Evolutionary conservation across 768 basidiomycete species (phyloP).

Genomic region (Epithele typhae): DNA sequence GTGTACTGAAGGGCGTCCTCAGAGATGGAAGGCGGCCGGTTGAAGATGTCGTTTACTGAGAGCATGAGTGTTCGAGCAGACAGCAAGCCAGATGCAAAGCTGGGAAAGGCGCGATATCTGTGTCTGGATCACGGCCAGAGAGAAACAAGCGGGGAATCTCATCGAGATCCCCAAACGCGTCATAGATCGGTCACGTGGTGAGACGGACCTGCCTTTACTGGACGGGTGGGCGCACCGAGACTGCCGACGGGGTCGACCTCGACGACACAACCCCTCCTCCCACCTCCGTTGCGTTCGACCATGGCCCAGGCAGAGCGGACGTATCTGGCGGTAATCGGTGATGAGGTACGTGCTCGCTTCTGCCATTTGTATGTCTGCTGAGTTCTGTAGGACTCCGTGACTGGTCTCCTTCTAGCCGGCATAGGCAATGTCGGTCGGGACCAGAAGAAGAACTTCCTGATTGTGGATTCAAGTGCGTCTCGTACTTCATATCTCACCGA

Average conservation of each 20-base stretch:
- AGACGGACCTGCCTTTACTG: slow-evolving; percentile 9
- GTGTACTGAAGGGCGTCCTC: slow-evolving; percentile 83
- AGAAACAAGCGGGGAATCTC: not conserved
- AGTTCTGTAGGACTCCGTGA: slow-evolving; percentile 81
- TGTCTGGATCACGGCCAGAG: too few species aligned
- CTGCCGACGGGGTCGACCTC: not conserved
- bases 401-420: slow-evolving; percentile 91
- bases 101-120: too few species aligned
- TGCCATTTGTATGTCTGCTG: not conserved
- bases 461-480: slow-evolving; percentile 84
- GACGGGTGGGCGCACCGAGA: not conserved
- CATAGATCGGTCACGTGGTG: slow-evolving; percentile 10
- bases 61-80: slow-evolving; percentile 3
- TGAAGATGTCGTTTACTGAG: slow-evolving; percentile 51
- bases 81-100: too few species aligned
- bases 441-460: slow-evolving; percentile 96
- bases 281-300: slow-evolving; percentile 1
- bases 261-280: not conserved
- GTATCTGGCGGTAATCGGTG: slow-evolving; percentile 93
- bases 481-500: too few species aligned
- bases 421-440: slow-evolving; percentile 87
- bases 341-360: slow-evolving; percentile 62
- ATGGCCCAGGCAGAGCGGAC: slow-evolving; percentile 61
- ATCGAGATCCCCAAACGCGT: not conserved
- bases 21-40: slow-evolving; percentile 69